phyloP scores from a whole-genome alignment of 345 rosid species.

The Isatis tinctoria region DNA sequence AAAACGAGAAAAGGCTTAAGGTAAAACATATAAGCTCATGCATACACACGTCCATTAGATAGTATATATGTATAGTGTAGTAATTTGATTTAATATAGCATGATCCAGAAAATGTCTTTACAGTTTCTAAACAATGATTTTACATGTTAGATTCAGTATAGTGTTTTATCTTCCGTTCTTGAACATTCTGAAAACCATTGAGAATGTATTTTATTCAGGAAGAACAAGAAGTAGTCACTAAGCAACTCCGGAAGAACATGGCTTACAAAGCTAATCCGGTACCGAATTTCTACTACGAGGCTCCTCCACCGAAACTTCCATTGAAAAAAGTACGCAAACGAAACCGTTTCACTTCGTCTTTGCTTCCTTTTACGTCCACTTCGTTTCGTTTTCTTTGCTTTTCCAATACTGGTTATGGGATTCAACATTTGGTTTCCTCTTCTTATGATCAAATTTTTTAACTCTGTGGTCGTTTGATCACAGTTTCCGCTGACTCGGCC shows the following conservation, averaged over 20 bases:
- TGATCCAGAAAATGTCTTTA: neutral
- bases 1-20: conserved; percentile 75
- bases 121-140: neutral
- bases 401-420: neutral
- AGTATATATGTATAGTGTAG: neutral
- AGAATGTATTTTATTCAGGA: conserved; percentile 49
- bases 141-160: neutral
- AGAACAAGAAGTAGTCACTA: conserved; percentile 88
- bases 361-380: neutral
- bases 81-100: neutral
- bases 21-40: conserved; percentile 30
- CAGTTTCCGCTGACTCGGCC: conserved; percentile 89
- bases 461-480: neutral
- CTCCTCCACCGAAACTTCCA: conserved; percentile 77
- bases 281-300: conserved; percentile 84
- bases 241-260: conserved; percentile 86
- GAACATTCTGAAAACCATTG: neutral
- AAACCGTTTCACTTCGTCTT: neutral
- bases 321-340: conserved; percentile 61
- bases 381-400: neutral
- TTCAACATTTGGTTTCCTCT: neutral
- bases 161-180: neutral
- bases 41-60: neutral
- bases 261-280: conserved; percentile 82
- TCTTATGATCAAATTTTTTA: neutral